Base-by-base conservation (phyloP, 495 filamentous ascomycete species). In the Parathielavia hyrcaniae region DNA sequence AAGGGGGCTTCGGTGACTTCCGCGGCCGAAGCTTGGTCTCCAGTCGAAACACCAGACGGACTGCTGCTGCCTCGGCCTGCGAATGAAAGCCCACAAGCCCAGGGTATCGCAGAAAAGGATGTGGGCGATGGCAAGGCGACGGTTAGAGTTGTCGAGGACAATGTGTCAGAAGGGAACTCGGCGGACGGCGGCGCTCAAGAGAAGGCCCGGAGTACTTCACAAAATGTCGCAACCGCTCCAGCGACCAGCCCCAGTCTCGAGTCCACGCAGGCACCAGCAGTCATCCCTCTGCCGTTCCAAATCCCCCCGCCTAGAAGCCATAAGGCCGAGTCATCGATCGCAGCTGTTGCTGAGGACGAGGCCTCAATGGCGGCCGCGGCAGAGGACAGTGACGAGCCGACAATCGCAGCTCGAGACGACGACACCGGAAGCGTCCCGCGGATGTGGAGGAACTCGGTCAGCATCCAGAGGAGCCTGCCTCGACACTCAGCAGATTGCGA, bases 241-340 rank as follows among this genome's bases (percentile, higher is more conserved):
- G 41, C 46, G 3, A 63, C 53, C 35, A 63, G 36, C 52, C 64
- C 32, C 54, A 35, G 36, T n/a, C 51, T 51, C 8, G 53, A 46
- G 11, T 23, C 38, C 5, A 8, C 60, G 6, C 32, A 51, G n/a
- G 55, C 38, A 39, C 73, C 80, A 50, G 70, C 73, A 20, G 70
- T 69, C 12, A 23, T 81, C 5, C 81, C 86, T 1, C 67, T 86
- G 23, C 86, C 86, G 14, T 83, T 87, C 67, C 81, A 69, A 40
- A 67, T 86, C 4, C 81, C 81, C 6, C 61, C 71, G 12, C 57
- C 65, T 32, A 22, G 38, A 13, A 34, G 4, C 70, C 69, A 45
- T 26, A 61, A 71, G 2, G 64, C 62, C 30, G 0, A 4, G 2
- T 3, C 12, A 5, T 38, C 53, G 3, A 1, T 23, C 5, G 23